Evolutionary conservation across 129 eudicot genomes (phyloP).

Genomic region (Logfia minima): DNA sequence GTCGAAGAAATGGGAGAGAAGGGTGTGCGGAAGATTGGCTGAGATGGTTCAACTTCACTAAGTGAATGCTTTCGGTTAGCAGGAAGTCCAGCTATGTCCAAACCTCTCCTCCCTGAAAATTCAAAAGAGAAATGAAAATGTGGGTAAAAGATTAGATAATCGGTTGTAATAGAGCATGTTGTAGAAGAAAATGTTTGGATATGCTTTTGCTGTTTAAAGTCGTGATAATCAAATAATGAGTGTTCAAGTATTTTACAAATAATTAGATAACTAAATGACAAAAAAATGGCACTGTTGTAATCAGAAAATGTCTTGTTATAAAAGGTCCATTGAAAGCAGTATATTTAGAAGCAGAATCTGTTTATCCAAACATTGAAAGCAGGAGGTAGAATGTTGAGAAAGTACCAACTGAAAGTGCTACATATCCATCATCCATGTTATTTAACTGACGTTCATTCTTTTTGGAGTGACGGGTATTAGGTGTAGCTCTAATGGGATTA

Average conservation of each 20-base stretch:
- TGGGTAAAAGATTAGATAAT: too few species aligned
- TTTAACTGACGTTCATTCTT: constrained; percentile 41
- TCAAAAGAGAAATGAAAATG: background rate
- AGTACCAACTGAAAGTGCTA: constrained; percentile 63
- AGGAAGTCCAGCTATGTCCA: constrained; percentile 70
- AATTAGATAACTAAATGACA: too few species aligned
- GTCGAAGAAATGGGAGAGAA: constrained; percentile 78
- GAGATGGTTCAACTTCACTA: constrained; percentile 45
- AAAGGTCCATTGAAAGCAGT: too few species aligned
- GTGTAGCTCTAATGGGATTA: constrained; percentile 64
- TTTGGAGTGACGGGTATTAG: constrained; percentile 62
- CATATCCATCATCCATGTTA: constrained; percentile 50
- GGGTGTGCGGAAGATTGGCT: constrained; percentile 58
- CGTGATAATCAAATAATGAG: background rate
- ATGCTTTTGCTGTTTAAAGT: background rate
- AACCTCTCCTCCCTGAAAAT: constrained; percentile 61
- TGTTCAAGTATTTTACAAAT: too few species aligned
- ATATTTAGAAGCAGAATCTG: background rate
- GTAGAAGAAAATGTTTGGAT: background rate
- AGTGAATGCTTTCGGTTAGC: constrained; percentile 49
- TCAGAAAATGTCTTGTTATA: too few species aligned
- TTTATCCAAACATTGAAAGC: background rate
- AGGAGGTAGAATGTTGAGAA: background rate
- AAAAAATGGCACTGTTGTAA: too few species aligned
- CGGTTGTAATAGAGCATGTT: background rate